Conservation (phyloP, 2,329 filamentous ascomycete species). For the Colletotrichum magnum region DNA sequence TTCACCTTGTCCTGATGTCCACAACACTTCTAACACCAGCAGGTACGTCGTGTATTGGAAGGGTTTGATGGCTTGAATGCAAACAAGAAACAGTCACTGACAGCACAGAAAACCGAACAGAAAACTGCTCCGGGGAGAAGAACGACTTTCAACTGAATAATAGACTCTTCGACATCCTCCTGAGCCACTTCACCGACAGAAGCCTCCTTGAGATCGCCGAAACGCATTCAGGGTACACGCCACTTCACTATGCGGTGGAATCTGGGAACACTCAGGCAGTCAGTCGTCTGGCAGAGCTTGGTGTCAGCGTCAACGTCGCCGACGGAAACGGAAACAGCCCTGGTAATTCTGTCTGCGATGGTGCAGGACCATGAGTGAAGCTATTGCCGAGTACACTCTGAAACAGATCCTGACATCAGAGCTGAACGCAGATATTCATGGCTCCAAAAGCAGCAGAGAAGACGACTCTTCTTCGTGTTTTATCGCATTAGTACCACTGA, state of each 20-base stretch:
- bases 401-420: too few species aligned
- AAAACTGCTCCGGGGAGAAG: not conserved
- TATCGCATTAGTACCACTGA: too few species aligned
- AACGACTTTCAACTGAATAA: not conserved
- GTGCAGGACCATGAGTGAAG: too few species aligned
- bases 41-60: not conserved
- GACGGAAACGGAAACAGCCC: not conserved
- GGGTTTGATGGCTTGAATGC: not conserved
- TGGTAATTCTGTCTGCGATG: too few species aligned
- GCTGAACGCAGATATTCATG: too few species aligned
- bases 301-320: not conserved
- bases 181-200: not conserved
- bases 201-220: not conserved
- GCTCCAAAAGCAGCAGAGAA: too few species aligned
- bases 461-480: too few species aligned
- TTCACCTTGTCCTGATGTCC: not conserved
- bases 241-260: not conserved
- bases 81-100: not conserved
- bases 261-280: not conserved
- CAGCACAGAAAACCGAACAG: not conserved
- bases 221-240: not conserved
- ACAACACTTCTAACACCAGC: not conserved
- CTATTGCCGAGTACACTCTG: too few species aligned
- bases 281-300: not conserved
- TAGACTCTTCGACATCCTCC: accelerated